phyloP scores from a whole-genome alignment of 106 monocot genomes.

The Acorus gramineus region DNA sequence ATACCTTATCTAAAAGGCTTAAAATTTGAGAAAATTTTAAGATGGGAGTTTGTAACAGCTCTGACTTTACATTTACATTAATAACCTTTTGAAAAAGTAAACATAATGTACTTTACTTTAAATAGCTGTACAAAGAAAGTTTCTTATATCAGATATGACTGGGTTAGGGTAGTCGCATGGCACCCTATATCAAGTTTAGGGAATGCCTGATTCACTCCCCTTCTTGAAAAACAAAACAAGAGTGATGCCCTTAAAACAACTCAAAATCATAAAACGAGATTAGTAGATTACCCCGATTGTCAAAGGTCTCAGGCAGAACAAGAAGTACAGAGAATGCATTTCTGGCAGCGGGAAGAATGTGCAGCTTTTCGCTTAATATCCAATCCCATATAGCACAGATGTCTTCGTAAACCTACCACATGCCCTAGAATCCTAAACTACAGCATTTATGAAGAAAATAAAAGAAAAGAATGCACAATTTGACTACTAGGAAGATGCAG shows the following conservation, averaged over 20 bases:
- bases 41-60: no score
- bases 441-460: not conserved
- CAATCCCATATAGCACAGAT: slow-evolving; percentile 83
- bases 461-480: not conserved
- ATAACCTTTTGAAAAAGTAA: no score
- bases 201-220: no score
- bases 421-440: not conserved
- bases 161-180: no score
- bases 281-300: slow-evolving; percentile 59
- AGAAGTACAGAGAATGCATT: slow-evolving; percentile 55
- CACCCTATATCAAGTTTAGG: no score
- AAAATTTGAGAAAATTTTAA: no score
- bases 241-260: not conserved
- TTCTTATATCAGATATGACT: no score
- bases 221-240: not conserved
- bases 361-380: slow-evolving; percentile 81
- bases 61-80: no score
- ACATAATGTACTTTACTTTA: no score
- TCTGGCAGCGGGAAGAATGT: slow-evolving; percentile 54
- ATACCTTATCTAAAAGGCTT: no score
- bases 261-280: not conserved
- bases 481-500: no score
- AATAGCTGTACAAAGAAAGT: no score
- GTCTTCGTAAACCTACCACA: slow-evolving; percentile 70
- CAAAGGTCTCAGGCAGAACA: slow-evolving; percentile 86